phyloP scores from a whole-genome alignment of 441 rosid genomes.

The Pelargonium citronellum region DNA sequence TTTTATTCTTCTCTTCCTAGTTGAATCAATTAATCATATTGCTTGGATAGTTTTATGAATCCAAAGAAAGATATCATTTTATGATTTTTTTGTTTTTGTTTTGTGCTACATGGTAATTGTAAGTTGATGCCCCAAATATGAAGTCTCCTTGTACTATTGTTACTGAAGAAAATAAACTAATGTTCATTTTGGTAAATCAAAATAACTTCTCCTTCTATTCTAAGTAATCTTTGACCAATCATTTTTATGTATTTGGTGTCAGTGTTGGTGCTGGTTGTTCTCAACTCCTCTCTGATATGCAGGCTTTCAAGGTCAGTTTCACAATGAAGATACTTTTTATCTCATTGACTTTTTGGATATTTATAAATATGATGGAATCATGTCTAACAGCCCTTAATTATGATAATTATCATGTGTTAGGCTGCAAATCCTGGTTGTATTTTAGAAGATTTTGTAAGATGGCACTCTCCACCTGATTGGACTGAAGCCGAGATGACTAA shows the following conservation, averaged over 20 bases:
- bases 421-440: conserved; percentile 99
- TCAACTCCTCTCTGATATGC: conserved; percentile 98
- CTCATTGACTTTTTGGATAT: background rate
- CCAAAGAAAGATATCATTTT: too few relatives aligned
- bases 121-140: too few relatives aligned
- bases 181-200: background rate
- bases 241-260: conserved; percentile 28
- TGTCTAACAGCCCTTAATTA: conserved; percentile 12
- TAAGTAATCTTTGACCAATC: conserved; percentile 13
- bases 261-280: conserved; percentile 99
- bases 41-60: background rate
- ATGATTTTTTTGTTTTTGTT: too few relatives aligned
- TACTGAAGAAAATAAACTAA: too few relatives aligned
- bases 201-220: background rate
- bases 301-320: conserved; percentile 82
- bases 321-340: conserved; percentile 6
- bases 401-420: conserved; percentile 28
- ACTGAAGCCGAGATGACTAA: conserved; percentile 45
- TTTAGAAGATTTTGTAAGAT: conserved; percentile 95
- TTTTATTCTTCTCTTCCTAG: background rate
- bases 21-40: background rate
- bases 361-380: conserved; percentile 2
- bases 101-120: too few relatives aligned
- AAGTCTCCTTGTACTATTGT: too few relatives aligned
- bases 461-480: conserved; percentile 99